Base-by-base conservation (phyloP, 805 yeast genomes). In the Candida koratica region DNA sequence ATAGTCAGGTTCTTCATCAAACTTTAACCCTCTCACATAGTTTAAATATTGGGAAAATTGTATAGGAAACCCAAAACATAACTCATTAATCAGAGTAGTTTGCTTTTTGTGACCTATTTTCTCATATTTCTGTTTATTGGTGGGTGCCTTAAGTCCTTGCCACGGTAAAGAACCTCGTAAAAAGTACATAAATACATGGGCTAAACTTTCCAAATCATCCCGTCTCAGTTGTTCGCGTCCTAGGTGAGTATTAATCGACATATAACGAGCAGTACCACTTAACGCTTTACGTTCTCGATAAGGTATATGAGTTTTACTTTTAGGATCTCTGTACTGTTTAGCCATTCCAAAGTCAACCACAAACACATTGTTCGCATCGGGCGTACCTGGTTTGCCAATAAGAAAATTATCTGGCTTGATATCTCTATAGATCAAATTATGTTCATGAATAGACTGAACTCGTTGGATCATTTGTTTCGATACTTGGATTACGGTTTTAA, bases 121-220 rank as follows among this genome's bases (percentile, higher is more conserved):
- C 57, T 84, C 93, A 55, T 84, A 84, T 56, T 84, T 84, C 46
- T 78, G 73, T 56, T 84, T 84, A 56, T 84, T 84, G n/a, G 86
- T 83, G 41, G 87, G 87, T 1, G 90, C 93, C 59, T 83, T 84
- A 42, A 84, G 64, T n/a, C 94, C 94, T 61, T 84, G 94, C 94
- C 94, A 84, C 30, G 94, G 94, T 53, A 84, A 69, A 44, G 79
- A 81, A 18, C 94, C 93, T 52, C 84, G 73, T 38, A 83, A 58
- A 51, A 84, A 84, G 58, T 84, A 84, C 54, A 84, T 76, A 53
- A 84, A 84, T 0, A 84, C 93, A 60, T 84, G 93, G 12, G 90
- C 93, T 48, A 84, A 62, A 6, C 84, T 77, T 60, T 84, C 94
- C 51, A 84, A 69, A 58, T 84, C 94, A 55, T 84, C 94, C 58